Evolutionary conservation across 2,329 filamentous ascomycete species (phyloP), one percentile per base, ranked within the genome.

Genomic region (Parasarocladium wereldwijsianum): DNA sequence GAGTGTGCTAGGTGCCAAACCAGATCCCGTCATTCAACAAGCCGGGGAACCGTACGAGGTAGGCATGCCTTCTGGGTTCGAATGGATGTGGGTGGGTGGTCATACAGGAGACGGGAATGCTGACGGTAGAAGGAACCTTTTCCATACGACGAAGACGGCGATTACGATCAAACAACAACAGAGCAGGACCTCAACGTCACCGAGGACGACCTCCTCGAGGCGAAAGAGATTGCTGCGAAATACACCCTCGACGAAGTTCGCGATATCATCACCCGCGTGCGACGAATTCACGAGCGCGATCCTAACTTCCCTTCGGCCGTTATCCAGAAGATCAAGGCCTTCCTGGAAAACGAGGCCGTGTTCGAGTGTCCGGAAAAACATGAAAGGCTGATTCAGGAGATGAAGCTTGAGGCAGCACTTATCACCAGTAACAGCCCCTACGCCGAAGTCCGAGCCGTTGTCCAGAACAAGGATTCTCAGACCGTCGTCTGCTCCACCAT

Each of bases 341-440:
- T 60, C 28, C 47, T 60, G 19, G 59, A 47, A 10, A 60, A 64
- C 34, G 52, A 62, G 5, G 50, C 56, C 24, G 40, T 64, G 19
- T 56, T 60, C 37, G 47, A 32, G 17, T 16, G 58, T 17, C 62
- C 61, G 12, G 57, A 64, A 23, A 57, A 61, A 38, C 51, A 68
- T 36, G 50, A 56, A 34, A 51, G 59, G 8, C 42, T 66, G 14
- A 63, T 68, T 26, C 52, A 58, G 31, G 60, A 66, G 46, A 67
- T 69, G 60, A 68, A 66, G 43, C 49, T 67, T 14, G 62, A 69
- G 44, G 60, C 62, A 2, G 63, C 63, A 3, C 51, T 69, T 33
- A 64, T 68, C 36, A 64, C 57, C 27, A 63, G 63, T 39, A 63
- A 68, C 43, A 68, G 63, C 26, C 67, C 67, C 3, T 72, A 70